phyloP scores from a whole-genome alignment of 768 basidiomycete genomes.

The Auriscalpium microsporum region DNA sequence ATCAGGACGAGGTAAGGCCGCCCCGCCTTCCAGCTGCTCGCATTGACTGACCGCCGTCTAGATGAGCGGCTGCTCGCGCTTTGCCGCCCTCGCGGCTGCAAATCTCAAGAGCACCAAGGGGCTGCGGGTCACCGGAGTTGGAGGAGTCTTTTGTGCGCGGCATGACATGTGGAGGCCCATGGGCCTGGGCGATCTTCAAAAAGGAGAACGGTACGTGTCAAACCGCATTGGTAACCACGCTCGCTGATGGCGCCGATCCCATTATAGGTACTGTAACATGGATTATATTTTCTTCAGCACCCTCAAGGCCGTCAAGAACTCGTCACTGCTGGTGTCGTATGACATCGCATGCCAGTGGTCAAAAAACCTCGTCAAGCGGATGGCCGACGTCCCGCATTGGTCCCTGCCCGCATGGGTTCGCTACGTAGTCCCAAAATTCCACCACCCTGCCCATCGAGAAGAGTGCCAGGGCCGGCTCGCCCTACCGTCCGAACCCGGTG shows the following conservation, averaged over 20 bases:
- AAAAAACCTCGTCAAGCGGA: conserved; percentile 6
- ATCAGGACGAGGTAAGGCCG: not conserved
- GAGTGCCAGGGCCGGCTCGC: not conserved
- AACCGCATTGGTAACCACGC: not conserved
- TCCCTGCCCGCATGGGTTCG: not conserved
- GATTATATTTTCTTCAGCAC: conserved; percentile 5
- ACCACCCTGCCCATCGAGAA: not conserved
- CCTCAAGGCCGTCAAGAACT: not conserved
- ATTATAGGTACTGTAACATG: conserved; percentile 5
- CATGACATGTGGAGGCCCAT: not conserved
- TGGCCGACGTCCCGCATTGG: not conserved
- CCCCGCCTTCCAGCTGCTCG: not conserved
- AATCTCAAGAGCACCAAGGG: not conserved
- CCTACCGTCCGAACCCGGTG: not conserved
- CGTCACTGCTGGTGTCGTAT: conserved; percentile 6
- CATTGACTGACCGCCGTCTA: not conserved
- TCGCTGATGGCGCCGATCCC: not conserved
- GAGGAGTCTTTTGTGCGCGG: not conserved
- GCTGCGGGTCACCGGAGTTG: not conserved
- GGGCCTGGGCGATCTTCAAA: not conserved
- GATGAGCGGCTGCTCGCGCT: not conserved
- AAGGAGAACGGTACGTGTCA: not conserved
- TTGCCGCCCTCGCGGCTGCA: not conserved
- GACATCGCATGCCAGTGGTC: conserved; percentile 19
- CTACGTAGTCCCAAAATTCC: not conserved